A percentile compares a stretch with the other conserved stretches of the same genome.
phyloP scores from a whole-genome alignment of 2,329 filamentous ascomycete genomes.

The Colletotrichum tabaci region DNA sequence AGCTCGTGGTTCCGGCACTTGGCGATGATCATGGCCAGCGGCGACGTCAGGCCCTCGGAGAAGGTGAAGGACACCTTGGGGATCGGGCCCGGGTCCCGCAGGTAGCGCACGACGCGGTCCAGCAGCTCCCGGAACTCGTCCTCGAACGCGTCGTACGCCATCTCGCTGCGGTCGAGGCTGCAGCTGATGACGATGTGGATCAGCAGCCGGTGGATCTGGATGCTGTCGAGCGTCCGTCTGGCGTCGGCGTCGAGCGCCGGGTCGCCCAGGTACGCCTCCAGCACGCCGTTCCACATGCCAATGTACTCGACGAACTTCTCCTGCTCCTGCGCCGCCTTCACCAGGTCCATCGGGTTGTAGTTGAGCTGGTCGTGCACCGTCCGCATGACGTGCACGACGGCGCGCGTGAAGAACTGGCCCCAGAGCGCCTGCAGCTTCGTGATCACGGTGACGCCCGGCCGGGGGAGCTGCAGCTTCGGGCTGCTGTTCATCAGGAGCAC shows the following conservation, averaged over 20 bases:
- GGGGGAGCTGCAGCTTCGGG: constrained; percentile 4
- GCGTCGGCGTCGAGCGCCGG: background rate
- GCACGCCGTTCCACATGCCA: constrained; percentile 12
- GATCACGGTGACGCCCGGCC: constrained; percentile 7
- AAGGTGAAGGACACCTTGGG: constrained; percentile 26
- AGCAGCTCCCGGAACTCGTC: constrained; percentile 40
- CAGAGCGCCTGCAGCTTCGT: constrained; percentile 34
- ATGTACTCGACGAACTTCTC: constrained; percentile 23
- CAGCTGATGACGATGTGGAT: constrained; percentile 34
- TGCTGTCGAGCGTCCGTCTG: constrained; percentile 34
- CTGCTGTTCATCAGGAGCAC: constrained; percentile 30
- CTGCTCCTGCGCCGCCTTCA: background rate
- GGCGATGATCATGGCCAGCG: constrained; percentile 39
- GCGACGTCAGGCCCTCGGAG: constrained; percentile 39
- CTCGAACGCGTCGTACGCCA: constrained; percentile 41
- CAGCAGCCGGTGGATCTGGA: constrained; percentile 36
- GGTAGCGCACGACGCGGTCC: constrained; percentile 26
- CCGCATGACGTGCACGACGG: constrained; percentile 36
- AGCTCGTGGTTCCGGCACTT: constrained; percentile 43
- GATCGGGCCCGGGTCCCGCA: constrained; percentile 28
- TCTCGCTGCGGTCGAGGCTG: constrained; percentile 41
- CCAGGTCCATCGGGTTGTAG: constrained; percentile 2
- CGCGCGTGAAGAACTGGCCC: constrained; percentile 42
- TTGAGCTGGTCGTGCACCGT: constrained; percentile 28
- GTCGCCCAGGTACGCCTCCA: constrained; percentile 20